These are phyloP conservation scores for Microcyclospora tardicrescens DNA, from an alignment of 2,329 filamentous ascomycete genomes.

Conservation along the genomic window DNA sequence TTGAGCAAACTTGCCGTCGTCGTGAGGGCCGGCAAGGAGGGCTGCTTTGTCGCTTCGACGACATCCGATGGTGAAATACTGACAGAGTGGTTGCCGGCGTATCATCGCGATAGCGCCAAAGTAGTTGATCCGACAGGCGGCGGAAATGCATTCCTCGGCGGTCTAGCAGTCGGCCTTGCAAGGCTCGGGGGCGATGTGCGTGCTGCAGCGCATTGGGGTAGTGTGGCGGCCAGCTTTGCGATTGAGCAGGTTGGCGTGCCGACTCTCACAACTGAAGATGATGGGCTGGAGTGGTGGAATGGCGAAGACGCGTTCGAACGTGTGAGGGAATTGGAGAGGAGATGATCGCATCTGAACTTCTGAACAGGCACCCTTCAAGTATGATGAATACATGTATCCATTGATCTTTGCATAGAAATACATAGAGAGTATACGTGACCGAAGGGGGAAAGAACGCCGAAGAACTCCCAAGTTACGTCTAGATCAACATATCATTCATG, in stretches of 20 bases:
- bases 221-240: constrained; percentile 75
- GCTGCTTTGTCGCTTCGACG: constrained; percentile 42
- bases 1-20: constrained; percentile 43
- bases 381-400: not conserved
- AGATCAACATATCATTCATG: too few relatives aligned
- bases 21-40: constrained; percentile 57
- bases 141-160: constrained; percentile 75
- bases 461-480: too few relatives aligned
- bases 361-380: too few relatives aligned
- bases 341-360: not conserved
- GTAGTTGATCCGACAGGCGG: constrained; percentile 92
- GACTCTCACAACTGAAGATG: constrained; percentile 7
- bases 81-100: constrained; percentile 62
- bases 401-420: not conserved
- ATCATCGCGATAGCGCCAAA: constrained; percentile 41
- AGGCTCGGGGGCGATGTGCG: constrained; percentile 44
- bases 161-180: constrained; percentile 43
- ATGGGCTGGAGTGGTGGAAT: constrained; percentile 35
- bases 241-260: constrained; percentile 92
- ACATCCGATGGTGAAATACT: constrained; percentile 3
- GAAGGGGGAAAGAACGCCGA: too few relatives aligned
- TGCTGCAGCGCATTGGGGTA: constrained; percentile 65
- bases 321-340: constrained; percentile 23
- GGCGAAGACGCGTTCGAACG: constrained; percentile 30
- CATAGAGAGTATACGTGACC: not conserved